A percentile compares a stretch with the other conserved stretches of the same genome.
Evolutionary conservation across 495 filamentous ascomycete genomes (phyloP).

Genomic region (Evernia prunastri): DNA sequence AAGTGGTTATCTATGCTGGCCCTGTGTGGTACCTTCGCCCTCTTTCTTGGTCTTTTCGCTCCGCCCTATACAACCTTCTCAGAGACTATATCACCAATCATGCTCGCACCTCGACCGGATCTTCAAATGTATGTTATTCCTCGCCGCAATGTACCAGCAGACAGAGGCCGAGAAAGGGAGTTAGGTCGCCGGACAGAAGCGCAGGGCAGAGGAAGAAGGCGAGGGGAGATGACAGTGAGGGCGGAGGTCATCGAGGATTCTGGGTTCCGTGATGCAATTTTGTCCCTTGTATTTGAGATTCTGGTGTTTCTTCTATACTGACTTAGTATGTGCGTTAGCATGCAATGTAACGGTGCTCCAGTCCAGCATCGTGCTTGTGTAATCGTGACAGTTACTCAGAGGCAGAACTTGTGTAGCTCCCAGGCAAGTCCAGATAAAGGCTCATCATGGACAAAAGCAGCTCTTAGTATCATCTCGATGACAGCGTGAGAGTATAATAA

Average conservation of each 20-base stretch:
- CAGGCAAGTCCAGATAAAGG: not conserved
- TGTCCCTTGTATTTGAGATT: not conserved
- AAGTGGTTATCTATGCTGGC: too few relatives aligned
- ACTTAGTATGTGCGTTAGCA: not conserved
- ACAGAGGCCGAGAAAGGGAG: not conserved
- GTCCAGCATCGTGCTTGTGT: not conserved
- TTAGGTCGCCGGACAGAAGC: not conserved
- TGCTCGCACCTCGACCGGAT: too few relatives aligned
- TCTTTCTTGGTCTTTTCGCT: too few relatives aligned
- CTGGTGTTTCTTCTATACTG: not conserved
- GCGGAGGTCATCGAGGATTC: not conserved
- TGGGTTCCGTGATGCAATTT: not conserved
- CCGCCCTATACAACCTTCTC: too few relatives aligned
- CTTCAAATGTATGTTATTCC: too few relatives aligned
- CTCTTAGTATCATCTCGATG: not conserved
- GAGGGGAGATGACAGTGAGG: not conserved
- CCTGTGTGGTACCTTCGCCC: too few relatives aligned
- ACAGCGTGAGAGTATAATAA: not conserved
- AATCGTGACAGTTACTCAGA: not conserved
- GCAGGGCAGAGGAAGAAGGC: not conserved
- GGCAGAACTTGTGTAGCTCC: not conserved
- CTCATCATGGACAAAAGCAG: not conserved
- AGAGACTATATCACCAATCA: too few relatives aligned
- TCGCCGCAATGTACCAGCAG: not conserved
- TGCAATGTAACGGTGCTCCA: not conserved